Evolutionary conservation across 805 yeast genomes (phyloP).

Genomic region (Zygosaccharomyces bailii): DNA sequence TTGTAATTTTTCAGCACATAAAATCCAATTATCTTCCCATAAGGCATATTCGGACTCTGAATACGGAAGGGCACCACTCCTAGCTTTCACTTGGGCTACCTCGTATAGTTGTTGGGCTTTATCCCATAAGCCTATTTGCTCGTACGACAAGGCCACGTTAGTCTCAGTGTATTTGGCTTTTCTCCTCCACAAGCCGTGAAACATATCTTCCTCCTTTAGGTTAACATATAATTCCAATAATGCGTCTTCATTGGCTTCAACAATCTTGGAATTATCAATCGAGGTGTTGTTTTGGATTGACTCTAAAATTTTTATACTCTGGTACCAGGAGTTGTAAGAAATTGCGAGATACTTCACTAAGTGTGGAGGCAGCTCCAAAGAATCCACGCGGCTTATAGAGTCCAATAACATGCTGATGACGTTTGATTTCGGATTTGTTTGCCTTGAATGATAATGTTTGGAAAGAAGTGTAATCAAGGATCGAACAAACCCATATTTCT

Average conservation of each 20-base stretch:
- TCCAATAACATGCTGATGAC: constrained; percentile 80
- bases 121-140: constrained; percentile 93
- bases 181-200: constrained; percentile 96
- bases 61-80: constrained; percentile 92
- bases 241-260: constrained; percentile 87
- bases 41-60: constrained; percentile 91
- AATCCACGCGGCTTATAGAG: constrained; percentile 73
- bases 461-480: constrained; percentile 74
- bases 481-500: constrained; percentile 79
- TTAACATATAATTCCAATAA: constrained; percentile 83
- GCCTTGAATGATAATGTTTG: constrained; percentile 90
- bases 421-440: constrained; percentile 80
- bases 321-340: constrained; percentile 88
- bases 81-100: constrained; percentile 92
- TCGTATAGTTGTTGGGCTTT: constrained; percentile 92
- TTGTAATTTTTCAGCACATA: constrained; percentile 93
- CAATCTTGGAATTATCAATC: constrained; percentile 67
- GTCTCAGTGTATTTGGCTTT: constrained; percentile 93
- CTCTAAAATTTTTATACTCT: constrained; percentile 81
- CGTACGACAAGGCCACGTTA: constrained; percentile 86
- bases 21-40: constrained; percentile 99
- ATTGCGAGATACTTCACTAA: constrained; percentile 82
- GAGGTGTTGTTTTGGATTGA: constrained; percentile 56
- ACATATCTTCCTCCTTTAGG: constrained; percentile 92
- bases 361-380: constrained; percentile 87